Base-by-base conservation (phyloP, 1,284 basidiomycete genomes). In the Pterula multifida region DNA sequence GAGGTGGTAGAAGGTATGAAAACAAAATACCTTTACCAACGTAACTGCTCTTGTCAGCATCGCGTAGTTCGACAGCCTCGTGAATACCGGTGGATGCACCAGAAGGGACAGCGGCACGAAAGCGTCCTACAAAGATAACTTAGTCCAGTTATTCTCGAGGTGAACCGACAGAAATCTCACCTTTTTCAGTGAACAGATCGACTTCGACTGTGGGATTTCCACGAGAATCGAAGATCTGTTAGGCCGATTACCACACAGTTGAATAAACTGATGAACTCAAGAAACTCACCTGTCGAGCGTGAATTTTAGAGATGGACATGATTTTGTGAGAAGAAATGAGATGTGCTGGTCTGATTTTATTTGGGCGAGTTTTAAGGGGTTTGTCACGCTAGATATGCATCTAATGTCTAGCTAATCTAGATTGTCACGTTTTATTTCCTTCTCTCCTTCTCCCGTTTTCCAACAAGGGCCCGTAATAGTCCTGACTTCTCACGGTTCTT, bases 21-120 rank as follows among this genome's bases (percentile, higher is more conserved):
- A 42, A 53, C 49, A 57, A n/a, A 72, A 55, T 59, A 86, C 92
- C 93, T 76, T 98, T 99, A 67, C 96, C 96, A 62, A 97, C 80
- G 68, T 97, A 99, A 61, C 78, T 78, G 61, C 73, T 72, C 73
- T 95, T 95, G 76, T 94, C 95, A 56, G 86, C 88, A 71, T 99
- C 96, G 60, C 96, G 91, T 65, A 98, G 87, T 75, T 99, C 96
- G 58, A 96, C 91, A 57, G 96, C 96, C 73, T 99, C 96, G 71
- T 98, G 92, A 60, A 92, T 75, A 76, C 96, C 96, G 53, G 95
- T 98, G 54, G 95, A 98, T 48, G 96, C 96, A 68, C 96, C 96
- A 53, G 94, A 98, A 52, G 96, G 96, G 45, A 98, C 96, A 57
- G 91, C 81, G 56, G 92, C 90, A 57, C 91, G 87, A 87, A 87